Conservation (phyloP, 1,284 basidiomycete genomes). For the Ceratobasidium sp. region DNA sequence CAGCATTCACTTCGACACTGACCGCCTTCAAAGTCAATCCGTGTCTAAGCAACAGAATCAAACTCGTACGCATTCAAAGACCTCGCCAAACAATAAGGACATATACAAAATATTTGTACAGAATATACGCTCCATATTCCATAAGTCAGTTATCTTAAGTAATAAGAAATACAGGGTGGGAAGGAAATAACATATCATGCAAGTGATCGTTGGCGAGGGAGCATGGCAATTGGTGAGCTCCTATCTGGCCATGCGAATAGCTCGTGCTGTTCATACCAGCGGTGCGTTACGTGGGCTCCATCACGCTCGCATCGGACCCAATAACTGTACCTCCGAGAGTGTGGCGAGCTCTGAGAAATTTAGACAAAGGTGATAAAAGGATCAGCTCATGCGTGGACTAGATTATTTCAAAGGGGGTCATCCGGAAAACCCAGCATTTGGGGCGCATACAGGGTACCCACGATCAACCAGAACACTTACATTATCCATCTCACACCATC, state of each 20-base stretch:
- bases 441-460: constrained; percentile 10
- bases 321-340: constrained; percentile 24
- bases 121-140: background rate
- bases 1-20: background rate
- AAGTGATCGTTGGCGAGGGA: constrained; percentile 4
- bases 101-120: background rate
- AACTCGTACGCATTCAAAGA: background rate
- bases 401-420: background rate
- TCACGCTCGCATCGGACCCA: constrained; percentile 35
- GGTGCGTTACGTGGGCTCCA: constrained; percentile 15
- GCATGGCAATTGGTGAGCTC: background rate
- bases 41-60: background rate
- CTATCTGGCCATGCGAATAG: constrained; percentile 19
- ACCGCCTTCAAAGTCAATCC: background rate
- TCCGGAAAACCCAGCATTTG: background rate
- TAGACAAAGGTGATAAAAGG: background rate
- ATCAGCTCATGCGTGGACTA: constrained; percentile 3
- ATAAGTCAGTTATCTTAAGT: background rate
- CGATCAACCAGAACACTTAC: constrained; percentile 3
- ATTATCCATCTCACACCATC: constrained; percentile 37
- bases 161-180: background rate
- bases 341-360: constrained; percentile 1
- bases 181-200: constrained; percentile 8
- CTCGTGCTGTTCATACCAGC: constrained; percentile 44
- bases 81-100: background rate